phyloP scores from a whole-genome alignment of 2,329 filamentous ascomycete species.

The Diplodia intermedia region DNA sequence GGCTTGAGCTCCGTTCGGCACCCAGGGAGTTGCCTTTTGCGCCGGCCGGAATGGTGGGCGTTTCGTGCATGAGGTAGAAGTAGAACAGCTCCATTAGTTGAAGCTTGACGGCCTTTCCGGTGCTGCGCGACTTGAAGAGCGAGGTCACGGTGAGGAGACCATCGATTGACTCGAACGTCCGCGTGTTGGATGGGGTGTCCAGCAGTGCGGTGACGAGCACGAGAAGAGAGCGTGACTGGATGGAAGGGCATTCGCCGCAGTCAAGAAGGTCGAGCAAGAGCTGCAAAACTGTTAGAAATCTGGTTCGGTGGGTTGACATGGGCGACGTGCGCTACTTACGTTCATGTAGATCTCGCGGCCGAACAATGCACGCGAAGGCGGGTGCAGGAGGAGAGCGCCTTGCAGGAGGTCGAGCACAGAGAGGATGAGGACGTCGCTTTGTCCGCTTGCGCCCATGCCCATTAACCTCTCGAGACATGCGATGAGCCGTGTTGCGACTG shows the following conservation, averaged over 20 bases:
- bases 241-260: slow-evolving; percentile 84
- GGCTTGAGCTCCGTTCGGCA: slow-evolving; percentile 40
- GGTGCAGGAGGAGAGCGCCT: slow-evolving; percentile 85
- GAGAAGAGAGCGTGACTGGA: slow-evolving; percentile 88
- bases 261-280: slow-evolving; percentile 94
- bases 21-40: slow-evolving; percentile 38
- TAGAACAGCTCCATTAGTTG: slow-evolving; percentile 98
- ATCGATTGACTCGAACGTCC: slow-evolving; percentile 90
- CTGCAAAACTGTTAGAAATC: slow-evolving; percentile 47
- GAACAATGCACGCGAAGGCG: slow-evolving; percentile 86
- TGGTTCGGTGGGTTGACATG: background rate
- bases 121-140: slow-evolving; percentile 87
- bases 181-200: slow-evolving; percentile 84
- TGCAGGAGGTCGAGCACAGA: slow-evolving; percentile 88
- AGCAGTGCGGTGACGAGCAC: slow-evolving; percentile 89
- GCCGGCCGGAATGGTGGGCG: slow-evolving; percentile 47
- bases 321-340: slow-evolving; percentile 56
- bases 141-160: slow-evolving; percentile 90
- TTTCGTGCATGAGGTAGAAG: slow-evolving; percentile 98
- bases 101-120: slow-evolving; percentile 86
- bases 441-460: slow-evolving; percentile 75
- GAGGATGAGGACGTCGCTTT: slow-evolving; percentile 87
- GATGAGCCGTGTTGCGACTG: slow-evolving; percentile 82
- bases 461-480: slow-evolving; percentile 85
- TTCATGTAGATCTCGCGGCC: slow-evolving; percentile 94